Conservation (phyloP, 345 rosid species). For the Capsella bursapastoris region DNA sequence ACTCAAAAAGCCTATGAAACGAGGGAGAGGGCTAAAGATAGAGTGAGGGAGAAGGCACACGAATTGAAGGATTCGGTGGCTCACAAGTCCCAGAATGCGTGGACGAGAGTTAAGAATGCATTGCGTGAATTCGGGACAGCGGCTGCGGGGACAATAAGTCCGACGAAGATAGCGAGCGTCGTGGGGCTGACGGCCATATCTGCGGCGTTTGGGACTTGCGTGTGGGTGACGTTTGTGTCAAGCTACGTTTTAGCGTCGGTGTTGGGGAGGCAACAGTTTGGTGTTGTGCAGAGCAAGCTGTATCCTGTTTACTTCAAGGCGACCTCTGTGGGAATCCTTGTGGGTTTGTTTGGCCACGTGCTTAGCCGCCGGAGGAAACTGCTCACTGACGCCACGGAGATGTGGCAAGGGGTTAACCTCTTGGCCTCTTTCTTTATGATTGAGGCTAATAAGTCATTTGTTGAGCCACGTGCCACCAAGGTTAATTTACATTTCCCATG, state of each 20-base stretch:
- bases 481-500: slow-evolving; percentile 35
- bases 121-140: slow-evolving; percentile 6
- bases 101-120: slow-evolving; percentile 30
- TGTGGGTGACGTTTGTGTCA: slow-evolving; percentile 82
- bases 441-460: slow-evolving; percentile 53
- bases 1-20: slow-evolving; percentile 35
- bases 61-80: slow-evolving; percentile 37
- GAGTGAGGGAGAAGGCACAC: slow-evolving; percentile 33
- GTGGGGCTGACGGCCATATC: slow-evolving; percentile 56
- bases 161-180: slow-evolving; percentile 40
- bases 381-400: slow-evolving; percentile 47
- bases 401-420: slow-evolving; percentile 63
- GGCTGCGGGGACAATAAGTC: neutral
- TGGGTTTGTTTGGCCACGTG: slow-evolving; percentile 62
- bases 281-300: slow-evolving; percentile 78
- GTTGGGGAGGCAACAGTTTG: slow-evolving; percentile 74
- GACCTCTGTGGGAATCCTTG: slow-evolving; percentile 47
- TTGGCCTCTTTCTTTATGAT: slow-evolving; percentile 53
- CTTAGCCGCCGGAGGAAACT: slow-evolving; percentile 41
- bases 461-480: slow-evolving; percentile 84
- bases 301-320: slow-evolving; percentile 73
- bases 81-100: slow-evolving; percentile 27
- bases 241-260: slow-evolving; percentile 58
- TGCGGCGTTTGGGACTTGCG: slow-evolving; percentile 64
- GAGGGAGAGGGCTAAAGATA: slow-evolving; percentile 38